These are phyloP conservation scores for Citrus medica DNA, from an alignment of 345 rosid species.

Conservation along the genomic window DNA sequence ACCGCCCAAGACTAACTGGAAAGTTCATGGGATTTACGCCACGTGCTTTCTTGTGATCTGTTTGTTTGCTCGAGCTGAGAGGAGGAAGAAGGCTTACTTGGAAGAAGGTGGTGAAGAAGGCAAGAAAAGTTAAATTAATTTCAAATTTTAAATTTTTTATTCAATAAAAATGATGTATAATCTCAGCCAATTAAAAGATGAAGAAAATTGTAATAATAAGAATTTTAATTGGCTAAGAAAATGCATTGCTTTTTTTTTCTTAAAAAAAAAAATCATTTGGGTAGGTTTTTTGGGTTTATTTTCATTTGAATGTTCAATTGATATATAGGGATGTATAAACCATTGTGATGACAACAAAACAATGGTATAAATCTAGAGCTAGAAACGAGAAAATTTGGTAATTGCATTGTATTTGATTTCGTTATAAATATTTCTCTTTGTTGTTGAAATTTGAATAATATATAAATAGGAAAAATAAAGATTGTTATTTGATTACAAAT, in stretches of 20 bases:
- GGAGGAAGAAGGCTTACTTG: conserved; percentile 87
- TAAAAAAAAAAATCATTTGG: background rate
- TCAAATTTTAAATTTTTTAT: no score
- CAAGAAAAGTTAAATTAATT: conserved; percentile 58
- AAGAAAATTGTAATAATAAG: conserved; percentile 1
- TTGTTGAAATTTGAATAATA: background rate
- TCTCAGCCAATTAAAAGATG: conserved; percentile 16
- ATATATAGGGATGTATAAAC: background rate
- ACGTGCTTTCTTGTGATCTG: conserved; percentile 78
- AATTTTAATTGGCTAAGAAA: conserved; percentile 7
- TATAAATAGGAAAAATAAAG: background rate
- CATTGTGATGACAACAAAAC: background rate
- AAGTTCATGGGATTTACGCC: conserved; percentile 84
- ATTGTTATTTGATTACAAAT: no score
- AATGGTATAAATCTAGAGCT: no score
- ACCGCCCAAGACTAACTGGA: conserved; percentile 93
- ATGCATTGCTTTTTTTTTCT: background rate
- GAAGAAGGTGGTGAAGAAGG: conserved; percentile 93
- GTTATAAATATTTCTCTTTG: background rate
- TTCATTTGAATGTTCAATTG: background rate
- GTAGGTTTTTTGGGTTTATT: background rate
- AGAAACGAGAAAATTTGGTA: background rate
- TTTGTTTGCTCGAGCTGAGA: conserved; percentile 59
- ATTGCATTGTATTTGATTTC: background rate
- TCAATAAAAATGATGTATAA: conserved; percentile 12